Evolutionary conservation across 164 flowering plant species (phyloP), one percentile per base, ranked within the genome.

Genomic region (Paratinospora sagittata): DNA sequence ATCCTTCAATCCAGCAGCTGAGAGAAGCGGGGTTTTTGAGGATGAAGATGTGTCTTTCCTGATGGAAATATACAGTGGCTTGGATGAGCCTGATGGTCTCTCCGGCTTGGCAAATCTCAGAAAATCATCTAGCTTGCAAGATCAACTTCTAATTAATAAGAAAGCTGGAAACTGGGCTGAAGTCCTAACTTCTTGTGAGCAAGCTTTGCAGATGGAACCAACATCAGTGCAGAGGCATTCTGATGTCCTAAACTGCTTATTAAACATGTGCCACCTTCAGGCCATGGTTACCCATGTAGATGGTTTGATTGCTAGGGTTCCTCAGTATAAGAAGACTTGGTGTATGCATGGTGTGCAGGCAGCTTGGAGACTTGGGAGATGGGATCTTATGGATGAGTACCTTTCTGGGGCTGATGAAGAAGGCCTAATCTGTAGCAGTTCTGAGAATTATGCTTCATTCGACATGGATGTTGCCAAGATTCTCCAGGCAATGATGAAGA

Each of bases 321-420:
- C 97, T 63, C 81, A 88, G 73, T 87, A 88, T 78, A 88, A 87
- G 84, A 93, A 91, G 81, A 86, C 95, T 72, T 96, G 99, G 99
- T 93, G 96, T 81, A 96, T 89, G 89, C 99, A 96, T 83, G 99
- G 99, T 30, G 90, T 91, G 77, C 99, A 96, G 77, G 97, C 99
- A 65, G 99, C 99, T 68, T 96, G 99, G 99, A 93, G 99, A 80
- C 97, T 96, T 66, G 97, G 98, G 27, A 84, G 88, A 81, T 96
- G 99, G 99, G 96, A 91, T 67, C 82, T 96, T 82, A 96, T 91
- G 98, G 87, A 87, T 76, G 98, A 93, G 76, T 96, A 89, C 79
- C 89, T 93, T 62, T 71, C 78, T 78, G 93, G 95, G 37, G 98
- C 97, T 77, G 90, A 88, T 76, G 84, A 81, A 77, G 99, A 91